Conservation (phyloP, 176 grass and related monocot genomes). For the Carex littledalei region DNA sequence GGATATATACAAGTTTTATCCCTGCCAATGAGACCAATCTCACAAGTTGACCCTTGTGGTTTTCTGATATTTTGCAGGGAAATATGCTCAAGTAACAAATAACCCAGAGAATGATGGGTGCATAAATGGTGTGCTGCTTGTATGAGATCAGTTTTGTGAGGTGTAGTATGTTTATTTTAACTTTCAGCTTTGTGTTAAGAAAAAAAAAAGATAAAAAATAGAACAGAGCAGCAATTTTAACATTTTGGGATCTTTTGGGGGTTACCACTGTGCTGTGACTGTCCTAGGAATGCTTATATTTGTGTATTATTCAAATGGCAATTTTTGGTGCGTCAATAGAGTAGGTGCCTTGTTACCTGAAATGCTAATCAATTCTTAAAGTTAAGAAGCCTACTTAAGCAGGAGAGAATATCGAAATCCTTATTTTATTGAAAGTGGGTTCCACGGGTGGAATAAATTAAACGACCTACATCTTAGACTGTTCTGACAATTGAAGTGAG, state of each 20-base stretch:
- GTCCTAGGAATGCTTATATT: neutral
- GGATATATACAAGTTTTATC: neutral
- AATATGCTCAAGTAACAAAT: constrained; percentile 91
- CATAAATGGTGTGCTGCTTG: constrained; percentile 82
- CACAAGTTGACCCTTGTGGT: neutral
- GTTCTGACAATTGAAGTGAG: too few species aligned
- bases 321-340: constrained; percentile 4
- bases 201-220: neutral
- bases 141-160: constrained; percentile 32
- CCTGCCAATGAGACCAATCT: neutral
- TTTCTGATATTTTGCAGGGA: constrained; percentile 48
- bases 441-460: too few species aligned
- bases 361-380: neutral
- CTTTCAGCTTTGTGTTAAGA: neutral
- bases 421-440: too few species aligned
- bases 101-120: constrained; percentile 89
- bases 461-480: too few species aligned
- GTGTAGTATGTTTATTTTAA: neutral
- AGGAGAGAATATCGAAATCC: too few species aligned
- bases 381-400: too few species aligned
- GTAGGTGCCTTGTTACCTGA: neutral
- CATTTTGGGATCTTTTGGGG: neutral
- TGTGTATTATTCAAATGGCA: neutral
- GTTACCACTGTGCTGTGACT: neutral
- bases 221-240: neutral